Evolutionary conservation across 768 basidiomycete species (phyloP).

Genomic region (Boletus fagicola): DNA sequence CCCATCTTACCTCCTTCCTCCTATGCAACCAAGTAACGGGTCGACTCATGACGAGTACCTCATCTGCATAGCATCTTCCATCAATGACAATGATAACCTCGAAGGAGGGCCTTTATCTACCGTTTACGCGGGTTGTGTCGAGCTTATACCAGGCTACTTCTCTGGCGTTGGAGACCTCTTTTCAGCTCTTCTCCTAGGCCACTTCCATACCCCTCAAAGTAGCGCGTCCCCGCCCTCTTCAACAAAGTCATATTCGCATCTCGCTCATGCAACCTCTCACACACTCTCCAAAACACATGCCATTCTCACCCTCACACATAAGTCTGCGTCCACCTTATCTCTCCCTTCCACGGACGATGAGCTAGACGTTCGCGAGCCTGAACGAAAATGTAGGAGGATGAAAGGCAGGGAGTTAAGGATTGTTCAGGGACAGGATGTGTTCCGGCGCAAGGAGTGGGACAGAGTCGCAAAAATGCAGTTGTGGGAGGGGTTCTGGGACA

Average conservation of each 20-base stretch:
- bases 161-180: slow-evolving; percentile 97
- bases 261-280: slow-evolving; percentile 51
- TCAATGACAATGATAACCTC: slow-evolving; percentile 21
- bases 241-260: slow-evolving; percentile 9
- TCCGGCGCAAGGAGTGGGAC: slow-evolving; percentile 44
- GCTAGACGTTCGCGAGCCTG: slow-evolving; percentile 57
- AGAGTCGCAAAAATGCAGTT: slow-evolving; percentile 30
- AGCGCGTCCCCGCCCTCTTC: not conserved
- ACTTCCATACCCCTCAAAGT: slow-evolving; percentile 48
- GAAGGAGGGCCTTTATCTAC: slow-evolving; percentile 30
- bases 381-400: slow-evolving; percentile 72
- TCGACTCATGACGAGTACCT: slow-evolving; percentile 43
- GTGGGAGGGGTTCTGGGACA: slow-evolving; percentile 38
- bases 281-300: slow-evolving; percentile 75
- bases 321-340: slow-evolving; percentile 40
- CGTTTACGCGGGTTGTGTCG: slow-evolving; percentile 71
- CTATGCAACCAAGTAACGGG: not conserved
- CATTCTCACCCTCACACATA: slow-evolving; percentile 63
- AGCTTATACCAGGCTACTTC: slow-evolving; percentile 86
- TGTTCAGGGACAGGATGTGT: slow-evolving; percentile 71
- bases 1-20: slow-evolving; percentile 44
- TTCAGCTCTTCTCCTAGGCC: slow-evolving; percentile 84
- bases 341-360: slow-evolving; percentile 80
- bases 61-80: slow-evolving; percentile 77
- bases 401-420: slow-evolving; percentile 82